Percentiles rank a stretch among this genome's conserved stretches.
Evolutionary conservation across 2,329 filamentous ascomycete genomes (phyloP).

Genomic region (Lecanicillium sp.): DNA sequence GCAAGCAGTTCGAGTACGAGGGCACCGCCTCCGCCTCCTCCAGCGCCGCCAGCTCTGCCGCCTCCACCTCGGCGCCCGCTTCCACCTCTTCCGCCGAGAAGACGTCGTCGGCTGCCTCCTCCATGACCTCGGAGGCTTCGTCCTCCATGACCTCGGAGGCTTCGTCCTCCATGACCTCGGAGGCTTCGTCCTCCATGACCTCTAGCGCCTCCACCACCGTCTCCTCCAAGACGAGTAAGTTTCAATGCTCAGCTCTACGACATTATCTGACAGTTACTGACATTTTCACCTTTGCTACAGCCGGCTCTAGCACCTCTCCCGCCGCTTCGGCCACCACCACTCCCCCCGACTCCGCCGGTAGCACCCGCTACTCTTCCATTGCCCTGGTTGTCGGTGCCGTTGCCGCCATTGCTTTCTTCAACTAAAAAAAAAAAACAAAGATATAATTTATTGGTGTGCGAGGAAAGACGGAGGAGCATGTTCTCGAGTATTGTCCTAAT

Average conservation of each 20-base stretch:
- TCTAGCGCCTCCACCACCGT: slow-evolving; percentile 6
- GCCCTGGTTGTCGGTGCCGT: slow-evolving; percentile 25
- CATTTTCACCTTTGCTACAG: not conserved
- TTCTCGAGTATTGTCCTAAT: too few relatives aligned
- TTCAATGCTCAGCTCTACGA: too few relatives aligned
- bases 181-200: slow-evolving; percentile 3
- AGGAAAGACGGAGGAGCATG: too few relatives aligned
- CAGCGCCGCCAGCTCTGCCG: slow-evolving; percentile 4
- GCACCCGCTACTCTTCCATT: slow-evolving; percentile 18
- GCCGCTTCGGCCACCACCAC: slow-evolving; percentile 3
- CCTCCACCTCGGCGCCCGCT: slow-evolving; percentile 4
- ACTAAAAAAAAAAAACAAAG: too few relatives aligned
- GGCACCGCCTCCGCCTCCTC: slow-evolving; percentile 13
- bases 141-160: slow-evolving; percentile 7
- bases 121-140: too few relatives aligned
- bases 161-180: slow-evolving; percentile 2
- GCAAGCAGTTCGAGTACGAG: slow-evolving; percentile 20
- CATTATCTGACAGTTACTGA: not conserved
- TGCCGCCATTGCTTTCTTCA: slow-evolving; percentile 24
- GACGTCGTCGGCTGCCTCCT: not conserved
- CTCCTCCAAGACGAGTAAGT: not conserved
- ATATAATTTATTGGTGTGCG: too few relatives aligned
- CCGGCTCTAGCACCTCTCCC: slow-evolving; percentile 5
- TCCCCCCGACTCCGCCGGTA: slow-evolving; percentile 18
- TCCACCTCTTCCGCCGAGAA: slow-evolving; percentile 12